These are phyloP conservation scores for Tolypocladium capitatum DNA, from an alignment of 2,329 filamentous ascomycete genomes.

Conservation along the genomic window DNA sequence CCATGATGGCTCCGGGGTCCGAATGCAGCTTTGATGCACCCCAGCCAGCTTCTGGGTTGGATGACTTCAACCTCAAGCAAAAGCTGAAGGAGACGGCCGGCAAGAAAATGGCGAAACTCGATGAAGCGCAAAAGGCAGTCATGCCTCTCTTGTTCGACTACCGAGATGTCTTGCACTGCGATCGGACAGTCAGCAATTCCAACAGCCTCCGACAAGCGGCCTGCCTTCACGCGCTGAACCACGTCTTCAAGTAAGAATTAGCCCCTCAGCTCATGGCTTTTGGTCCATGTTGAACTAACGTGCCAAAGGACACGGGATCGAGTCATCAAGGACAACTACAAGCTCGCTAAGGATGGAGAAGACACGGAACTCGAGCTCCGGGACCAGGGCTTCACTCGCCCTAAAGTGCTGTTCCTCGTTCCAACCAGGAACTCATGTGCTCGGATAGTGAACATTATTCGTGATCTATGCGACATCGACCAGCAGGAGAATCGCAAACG, in stretches of 20 bases:
- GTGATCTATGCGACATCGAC: slow-evolving; percentile 63
- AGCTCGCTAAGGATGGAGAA: slow-evolving; percentile 52
- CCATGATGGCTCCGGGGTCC: slow-evolving; percentile 31
- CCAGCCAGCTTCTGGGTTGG: slow-evolving; percentile 22
- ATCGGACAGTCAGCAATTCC: slow-evolving; percentile 56
- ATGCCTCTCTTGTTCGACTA: slow-evolving; percentile 69
- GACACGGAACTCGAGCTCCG: slow-evolving; percentile 58
- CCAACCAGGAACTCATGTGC: slow-evolving; percentile 82
- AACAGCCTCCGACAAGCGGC: slow-evolving; percentile 55
- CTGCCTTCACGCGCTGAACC: slow-evolving; percentile 79
- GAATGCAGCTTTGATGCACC: slow-evolving; percentile 19
- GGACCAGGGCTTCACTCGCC: slow-evolving; percentile 90
- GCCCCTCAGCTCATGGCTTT: not conserved
- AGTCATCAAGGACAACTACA: slow-evolving; percentile 85
- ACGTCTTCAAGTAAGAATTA: slow-evolving; percentile 62
- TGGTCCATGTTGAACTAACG: slow-evolving; percentile 1
- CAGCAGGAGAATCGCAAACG: slow-evolving; percentile 92
- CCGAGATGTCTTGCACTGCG: slow-evolving; percentile 64
- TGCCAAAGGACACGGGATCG: slow-evolving; percentile 60
- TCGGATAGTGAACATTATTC: slow-evolving; percentile 64
- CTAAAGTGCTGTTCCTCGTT: slow-evolving; percentile 81
- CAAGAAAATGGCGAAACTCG: slow-evolving; percentile 43
- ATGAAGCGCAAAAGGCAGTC: slow-evolving; percentile 49
- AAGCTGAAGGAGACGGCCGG: slow-evolving; percentile 45
- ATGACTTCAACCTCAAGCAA: slow-evolving; percentile 53